phyloP scores from a whole-genome alignment of 2,329 filamentous ascomycete species.

The Aspergillus intermedius region DNA sequence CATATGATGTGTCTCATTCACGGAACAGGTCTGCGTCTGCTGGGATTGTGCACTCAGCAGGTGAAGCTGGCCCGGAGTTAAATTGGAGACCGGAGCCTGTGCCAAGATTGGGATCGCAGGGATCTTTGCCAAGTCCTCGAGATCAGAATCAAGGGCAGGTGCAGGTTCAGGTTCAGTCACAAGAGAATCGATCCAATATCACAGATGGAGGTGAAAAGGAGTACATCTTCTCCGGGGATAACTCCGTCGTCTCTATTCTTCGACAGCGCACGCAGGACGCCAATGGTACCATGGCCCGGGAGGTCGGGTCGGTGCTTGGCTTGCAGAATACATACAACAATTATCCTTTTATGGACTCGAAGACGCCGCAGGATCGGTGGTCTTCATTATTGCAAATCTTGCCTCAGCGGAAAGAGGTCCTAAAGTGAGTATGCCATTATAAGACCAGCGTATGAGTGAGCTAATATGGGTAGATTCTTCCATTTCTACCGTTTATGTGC shows the following conservation, averaged over 20 bases:
- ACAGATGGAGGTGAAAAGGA: constrained; percentile 8
- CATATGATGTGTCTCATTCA: constrained; percentile 11
- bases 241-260: constrained; percentile 25
- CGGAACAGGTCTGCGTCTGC: neutral
- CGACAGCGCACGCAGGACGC: constrained; percentile 20
- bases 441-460: neutral
- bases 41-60: neutral
- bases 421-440: constrained; percentile 15
- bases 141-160: neutral
- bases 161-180: neutral
- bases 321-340: constrained; percentile 24
- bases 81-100: neutral
- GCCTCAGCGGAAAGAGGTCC: constrained; percentile 18
- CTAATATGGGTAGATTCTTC: constrained; percentile 18
- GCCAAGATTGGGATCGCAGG: neutral
- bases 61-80: neutral
- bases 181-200: neutral
- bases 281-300: constrained; percentile 20
- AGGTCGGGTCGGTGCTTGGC: constrained; percentile 24
- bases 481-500: constrained; percentile 23
- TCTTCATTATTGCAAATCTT: constrained; percentile 16
- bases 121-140: neutral
- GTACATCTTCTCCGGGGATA: constrained; percentile 25
- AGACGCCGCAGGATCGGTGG: constrained; percentile 22
- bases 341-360: constrained; percentile 26